Conservation (phyloP, 192 early-diverging fungal species). For the Glomus cerebriforme region DNA sequence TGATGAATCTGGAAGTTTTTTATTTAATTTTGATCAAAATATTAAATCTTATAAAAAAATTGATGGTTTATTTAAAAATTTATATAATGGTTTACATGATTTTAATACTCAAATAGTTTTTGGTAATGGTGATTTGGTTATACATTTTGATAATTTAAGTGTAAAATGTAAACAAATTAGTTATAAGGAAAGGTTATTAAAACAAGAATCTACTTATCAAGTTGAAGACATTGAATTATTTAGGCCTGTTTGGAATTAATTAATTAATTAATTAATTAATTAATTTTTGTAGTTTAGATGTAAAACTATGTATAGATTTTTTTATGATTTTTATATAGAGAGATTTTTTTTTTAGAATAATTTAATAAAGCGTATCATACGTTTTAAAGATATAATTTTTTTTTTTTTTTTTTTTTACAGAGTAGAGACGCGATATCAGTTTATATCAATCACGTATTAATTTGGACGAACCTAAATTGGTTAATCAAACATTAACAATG, state of each 20-base stretch:
- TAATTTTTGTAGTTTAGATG: no score
- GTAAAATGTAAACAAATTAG: neutral
- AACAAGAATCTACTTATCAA: neutral
- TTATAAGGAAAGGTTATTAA: neutral
- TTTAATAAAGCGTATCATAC: no score
- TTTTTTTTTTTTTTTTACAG: no score
- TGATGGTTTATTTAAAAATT: neutral
- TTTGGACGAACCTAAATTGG: no score
- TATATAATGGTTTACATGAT: neutral
- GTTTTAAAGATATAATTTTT: no score
- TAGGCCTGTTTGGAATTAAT: neutral
- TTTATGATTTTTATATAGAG: no score
- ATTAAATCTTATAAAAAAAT: neutral
- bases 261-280: no score
- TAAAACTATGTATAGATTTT: no score
- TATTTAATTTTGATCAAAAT: slow-evolving; percentile 4
- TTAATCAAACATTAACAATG: no score
- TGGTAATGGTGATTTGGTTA: neutral
- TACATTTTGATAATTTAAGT: neutral
- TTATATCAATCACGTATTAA: no score
- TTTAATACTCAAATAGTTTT: neutral
- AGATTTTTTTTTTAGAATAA: no score
- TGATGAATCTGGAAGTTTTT: neutral
- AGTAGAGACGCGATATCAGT: no score
- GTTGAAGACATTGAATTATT: neutral